These are phyloP conservation scores for Eimeria maxima DNA, from an alignment of 169 alveolate species.

Conservation along the genomic window DNA sequence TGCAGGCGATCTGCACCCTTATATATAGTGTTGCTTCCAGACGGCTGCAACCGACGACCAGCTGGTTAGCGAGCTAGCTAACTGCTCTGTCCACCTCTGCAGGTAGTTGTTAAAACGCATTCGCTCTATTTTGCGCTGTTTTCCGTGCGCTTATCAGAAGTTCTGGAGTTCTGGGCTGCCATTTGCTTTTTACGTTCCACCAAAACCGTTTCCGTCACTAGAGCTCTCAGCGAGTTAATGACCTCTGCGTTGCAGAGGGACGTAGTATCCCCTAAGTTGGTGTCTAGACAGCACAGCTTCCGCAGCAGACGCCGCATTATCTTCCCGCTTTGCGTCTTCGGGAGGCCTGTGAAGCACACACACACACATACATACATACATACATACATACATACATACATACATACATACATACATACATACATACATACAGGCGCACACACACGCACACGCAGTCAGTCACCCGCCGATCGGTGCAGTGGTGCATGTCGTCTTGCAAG, in stretches of 20 bases:
- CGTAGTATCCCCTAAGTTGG: slow-evolving; percentile 85
- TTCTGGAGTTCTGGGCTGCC: not conserved
- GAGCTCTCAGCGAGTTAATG: slow-evolving; percentile 38
- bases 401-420: too few relatives aligned
- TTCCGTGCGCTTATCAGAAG: not conserved
- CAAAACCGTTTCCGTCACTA: slow-evolving; percentile 32
- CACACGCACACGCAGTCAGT: too few relatives aligned
- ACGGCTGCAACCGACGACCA: not conserved
- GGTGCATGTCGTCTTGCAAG: too few relatives aligned
- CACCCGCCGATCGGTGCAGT: too few relatives aligned
- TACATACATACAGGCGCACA: too few relatives aligned
- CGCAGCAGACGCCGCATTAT: slow-evolving; percentile 96
- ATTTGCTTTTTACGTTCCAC: not conserved
- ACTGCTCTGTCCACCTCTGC: not conserved
- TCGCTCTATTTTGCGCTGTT: too few relatives aligned
- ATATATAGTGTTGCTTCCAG: too few relatives aligned
- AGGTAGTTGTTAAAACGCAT: not conserved
- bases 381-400: too few relatives aligned
- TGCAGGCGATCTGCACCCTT: too few relatives aligned
- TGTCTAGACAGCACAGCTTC: slow-evolving; percentile 92
- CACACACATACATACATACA: not conserved
- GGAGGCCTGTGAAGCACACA: slow-evolving; percentile 87
- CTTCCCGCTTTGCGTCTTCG: slow-evolving; percentile 97
- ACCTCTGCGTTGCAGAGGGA: slow-evolving; percentile 86
- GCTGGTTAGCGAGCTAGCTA: not conserved